Percentiles rank a stretch among this genome's conserved stretches.
Evolutionary conservation across 2,329 filamentous ascomycete genomes (phyloP).

Genomic region (Clonostachys solani): DNA sequence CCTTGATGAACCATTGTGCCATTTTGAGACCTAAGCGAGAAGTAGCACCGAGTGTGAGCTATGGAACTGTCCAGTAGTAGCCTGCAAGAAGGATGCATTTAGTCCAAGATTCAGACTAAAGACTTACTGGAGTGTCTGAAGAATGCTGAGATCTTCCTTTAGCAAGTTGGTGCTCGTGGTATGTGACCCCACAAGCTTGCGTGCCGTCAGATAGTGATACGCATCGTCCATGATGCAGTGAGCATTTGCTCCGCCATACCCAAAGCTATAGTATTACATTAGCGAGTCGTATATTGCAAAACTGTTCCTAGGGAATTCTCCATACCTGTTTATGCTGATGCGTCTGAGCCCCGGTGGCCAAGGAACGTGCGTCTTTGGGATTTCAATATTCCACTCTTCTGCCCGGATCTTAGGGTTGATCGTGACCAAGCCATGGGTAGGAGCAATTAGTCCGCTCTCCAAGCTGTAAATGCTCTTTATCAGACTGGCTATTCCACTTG

Average conservation of each 20-base stretch:
- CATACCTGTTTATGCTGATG: background rate
- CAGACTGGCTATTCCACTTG: conserved; percentile 6
- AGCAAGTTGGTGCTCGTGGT: too few species aligned
- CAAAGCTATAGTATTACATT: conserved; percentile 13
- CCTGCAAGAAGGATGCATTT: too few species aligned
- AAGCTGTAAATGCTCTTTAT: conserved; percentile 30
- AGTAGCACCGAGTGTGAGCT: too few species aligned
- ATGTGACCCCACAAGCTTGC: background rate
- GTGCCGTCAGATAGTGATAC: conserved; percentile 3
- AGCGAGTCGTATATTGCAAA: conserved; percentile 2
- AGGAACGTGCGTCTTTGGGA: too few species aligned
- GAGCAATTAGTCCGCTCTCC: conserved; percentile 42
- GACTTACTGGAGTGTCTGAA: too few species aligned
- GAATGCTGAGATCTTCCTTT: too few species aligned
- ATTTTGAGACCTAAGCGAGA: too few species aligned
- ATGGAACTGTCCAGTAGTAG: background rate
- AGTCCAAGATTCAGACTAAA: too few species aligned
- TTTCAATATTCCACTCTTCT: too few species aligned
- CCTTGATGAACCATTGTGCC: too few species aligned
- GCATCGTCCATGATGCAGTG: conserved; percentile 12
- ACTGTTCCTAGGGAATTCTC: background rate
- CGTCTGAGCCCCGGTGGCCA: background rate
- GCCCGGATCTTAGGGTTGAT: background rate
- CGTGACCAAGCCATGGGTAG: conserved; percentile 36
- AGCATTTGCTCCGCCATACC: conserved; percentile 12